These are phyloP conservation scores for Neonectria faginata DNA, from an alignment of 2,329 filamentous ascomycete species.

Conservation along the genomic window DNA sequence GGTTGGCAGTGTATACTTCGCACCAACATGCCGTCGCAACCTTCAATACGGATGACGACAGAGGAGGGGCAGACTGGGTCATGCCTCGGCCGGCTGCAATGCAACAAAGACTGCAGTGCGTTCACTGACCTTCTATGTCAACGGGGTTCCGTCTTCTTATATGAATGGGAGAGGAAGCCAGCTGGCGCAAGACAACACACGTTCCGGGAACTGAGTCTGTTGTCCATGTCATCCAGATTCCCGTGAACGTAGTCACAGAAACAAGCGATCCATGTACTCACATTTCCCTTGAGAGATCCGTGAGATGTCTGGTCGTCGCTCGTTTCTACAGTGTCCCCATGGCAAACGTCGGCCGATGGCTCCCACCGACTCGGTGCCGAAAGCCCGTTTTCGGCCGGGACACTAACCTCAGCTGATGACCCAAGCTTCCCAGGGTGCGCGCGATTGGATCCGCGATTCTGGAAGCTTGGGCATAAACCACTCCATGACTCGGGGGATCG, in stretches of 20 bases:
- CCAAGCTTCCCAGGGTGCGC: background rate
- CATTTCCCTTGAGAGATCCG: no score
- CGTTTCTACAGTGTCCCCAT: no score
- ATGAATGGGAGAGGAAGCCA: background rate
- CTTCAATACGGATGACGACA: background rate
- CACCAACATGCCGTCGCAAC: background rate
- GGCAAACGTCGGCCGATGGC: background rate
- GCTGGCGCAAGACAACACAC: no score
- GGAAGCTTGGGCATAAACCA: background rate
- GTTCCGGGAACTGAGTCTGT: no score
- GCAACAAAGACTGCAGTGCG: background rate
- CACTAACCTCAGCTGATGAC: conserved; percentile 3
- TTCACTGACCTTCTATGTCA: background rate
- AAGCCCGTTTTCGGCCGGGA: conserved; percentile 37
- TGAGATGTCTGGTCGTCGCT: no score
- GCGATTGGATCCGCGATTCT: conserved; percentile 1
- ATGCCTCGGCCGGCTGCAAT: background rate
- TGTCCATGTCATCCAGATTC: no score
- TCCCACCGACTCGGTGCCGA: conserved; percentile 34
- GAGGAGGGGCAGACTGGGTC: background rate
- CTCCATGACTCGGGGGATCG: conserved; percentile 13
- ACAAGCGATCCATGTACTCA: no score
- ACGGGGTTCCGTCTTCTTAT: background rate
- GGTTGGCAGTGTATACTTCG: background rate
- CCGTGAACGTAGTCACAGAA: no score